Evolutionary conservation across 2,329 filamentous ascomycete genomes (phyloP).

Genomic region (Chaetomium olivaceum): DNA sequence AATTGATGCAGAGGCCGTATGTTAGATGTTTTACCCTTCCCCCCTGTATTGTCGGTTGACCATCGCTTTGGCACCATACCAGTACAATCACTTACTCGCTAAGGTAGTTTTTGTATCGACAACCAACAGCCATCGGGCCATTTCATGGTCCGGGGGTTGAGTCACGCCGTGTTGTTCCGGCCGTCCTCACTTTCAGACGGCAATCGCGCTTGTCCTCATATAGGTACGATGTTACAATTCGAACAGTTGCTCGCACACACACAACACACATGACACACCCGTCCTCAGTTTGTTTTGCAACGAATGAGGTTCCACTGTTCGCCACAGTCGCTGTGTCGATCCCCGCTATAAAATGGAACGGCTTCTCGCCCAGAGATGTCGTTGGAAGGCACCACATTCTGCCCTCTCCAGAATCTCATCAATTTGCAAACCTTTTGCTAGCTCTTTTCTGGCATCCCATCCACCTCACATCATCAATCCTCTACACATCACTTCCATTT

Average conservation of each 20-base stretch:
- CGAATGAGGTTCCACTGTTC: background rate
- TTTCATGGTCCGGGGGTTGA: background rate
- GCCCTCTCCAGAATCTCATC: background rate
- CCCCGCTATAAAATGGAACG: conserved; percentile 10
- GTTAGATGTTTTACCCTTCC: too few relatives aligned
- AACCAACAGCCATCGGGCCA: background rate
- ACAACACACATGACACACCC: background rate
- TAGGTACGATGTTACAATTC: too few relatives aligned
- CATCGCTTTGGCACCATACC: too few relatives aligned
- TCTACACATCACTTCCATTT: background rate
- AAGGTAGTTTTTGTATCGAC: background rate
- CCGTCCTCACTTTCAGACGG: background rate
- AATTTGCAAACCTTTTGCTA: background rate
- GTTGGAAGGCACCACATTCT: conserved; percentile 1
- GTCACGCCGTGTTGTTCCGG: background rate
- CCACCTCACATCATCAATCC: background rate
- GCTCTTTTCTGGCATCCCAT: too few relatives aligned
- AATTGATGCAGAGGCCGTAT: background rate
- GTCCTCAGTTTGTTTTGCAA: background rate
- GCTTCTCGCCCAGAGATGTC: background rate
- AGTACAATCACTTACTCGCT: too few relatives aligned
- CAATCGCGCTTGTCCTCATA: background rate
- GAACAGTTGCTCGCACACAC: too few relatives aligned
- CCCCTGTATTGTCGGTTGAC: too few relatives aligned
- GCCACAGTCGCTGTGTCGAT: background rate